A percentile compares a stretch with the other conserved stretches of the same genome.
Evolutionary conservation across 2,329 filamentous ascomycete genomes (phyloP).

Genomic region (Bipolaris sorokiniana): DNA sequence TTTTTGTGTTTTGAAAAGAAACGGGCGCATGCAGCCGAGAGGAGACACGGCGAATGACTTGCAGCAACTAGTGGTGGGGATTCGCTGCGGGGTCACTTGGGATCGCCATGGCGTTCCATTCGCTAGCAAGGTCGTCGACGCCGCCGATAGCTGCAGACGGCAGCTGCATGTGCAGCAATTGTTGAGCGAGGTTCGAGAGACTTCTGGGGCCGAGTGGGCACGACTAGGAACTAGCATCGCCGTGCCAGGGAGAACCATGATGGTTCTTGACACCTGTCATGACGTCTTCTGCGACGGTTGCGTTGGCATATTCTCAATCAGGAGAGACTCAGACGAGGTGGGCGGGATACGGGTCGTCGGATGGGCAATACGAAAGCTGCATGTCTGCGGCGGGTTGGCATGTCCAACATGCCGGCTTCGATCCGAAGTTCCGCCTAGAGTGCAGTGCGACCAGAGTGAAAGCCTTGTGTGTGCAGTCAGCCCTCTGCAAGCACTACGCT

Average conservation of each 20-base stretch:
- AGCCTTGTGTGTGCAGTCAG: background rate
- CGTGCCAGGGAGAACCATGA: slow-evolving; percentile 2
- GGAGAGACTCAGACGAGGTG: slow-evolving; percentile 7
- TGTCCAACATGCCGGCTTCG: slow-evolving; percentile 11
- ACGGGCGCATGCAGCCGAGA: slow-evolving; percentile 33
- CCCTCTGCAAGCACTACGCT: slow-evolving; percentile 1
- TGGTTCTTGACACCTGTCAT: slow-evolving; percentile 8
- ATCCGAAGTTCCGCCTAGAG: slow-evolving; percentile 18
- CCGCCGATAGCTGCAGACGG: slow-evolving; percentile 24
- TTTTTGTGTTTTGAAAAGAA: slow-evolving; percentile 25
- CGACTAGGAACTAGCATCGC: slow-evolving; percentile 4
- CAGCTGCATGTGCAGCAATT: slow-evolving; percentile 28
- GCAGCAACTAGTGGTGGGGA: slow-evolving; percentile 43
- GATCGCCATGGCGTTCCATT: slow-evolving; percentile 26
- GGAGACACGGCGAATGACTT: slow-evolving; percentile 45
- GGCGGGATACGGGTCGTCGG: slow-evolving; percentile 12
- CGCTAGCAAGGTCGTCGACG: slow-evolving; percentile 22
- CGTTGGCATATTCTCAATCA: slow-evolving; percentile 2
- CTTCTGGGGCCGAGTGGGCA: slow-evolving; percentile 4
- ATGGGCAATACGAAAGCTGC: slow-evolving; percentile 13
- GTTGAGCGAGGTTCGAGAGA: slow-evolving; percentile 17
- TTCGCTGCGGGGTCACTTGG: slow-evolving; percentile 38
- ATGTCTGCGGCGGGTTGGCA: slow-evolving; percentile 18
- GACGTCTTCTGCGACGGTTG: slow-evolving; percentile 9
- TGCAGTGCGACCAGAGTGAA: background rate